Evolutionary conservation across 176 grass and related monocot species (phyloP).

Genomic region (Cenchrus purpureus): DNA sequence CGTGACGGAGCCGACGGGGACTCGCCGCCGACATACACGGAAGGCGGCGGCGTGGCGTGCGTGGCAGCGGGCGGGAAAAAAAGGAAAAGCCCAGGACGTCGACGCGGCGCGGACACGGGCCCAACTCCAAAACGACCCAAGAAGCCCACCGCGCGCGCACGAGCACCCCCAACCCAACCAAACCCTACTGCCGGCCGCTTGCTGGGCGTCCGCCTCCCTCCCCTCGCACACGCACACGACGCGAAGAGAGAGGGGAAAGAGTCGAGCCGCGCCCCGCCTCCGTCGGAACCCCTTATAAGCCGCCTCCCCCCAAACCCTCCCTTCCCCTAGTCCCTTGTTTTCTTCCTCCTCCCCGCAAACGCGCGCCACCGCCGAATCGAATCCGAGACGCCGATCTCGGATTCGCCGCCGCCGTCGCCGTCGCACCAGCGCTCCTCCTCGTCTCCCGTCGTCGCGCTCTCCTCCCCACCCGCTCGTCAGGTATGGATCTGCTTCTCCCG

Average conservation of each 20-base stretch:
- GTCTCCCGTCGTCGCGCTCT: neutral
- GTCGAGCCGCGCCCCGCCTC: conserved; percentile 53
- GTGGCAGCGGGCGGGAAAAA: neutral
- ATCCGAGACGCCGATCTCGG: conserved; percentile 59
- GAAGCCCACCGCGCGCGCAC: neutral
- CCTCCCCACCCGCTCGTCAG: neutral
- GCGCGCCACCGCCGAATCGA: conserved; percentile 2
- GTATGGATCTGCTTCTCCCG: conserved; percentile 10
- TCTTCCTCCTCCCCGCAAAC: neutral
- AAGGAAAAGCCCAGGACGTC: neutral
- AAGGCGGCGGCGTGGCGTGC: no score
- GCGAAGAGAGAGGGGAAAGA: neutral
- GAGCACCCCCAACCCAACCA: neutral
- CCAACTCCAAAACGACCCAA: neutral
- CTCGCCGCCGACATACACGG: no score
- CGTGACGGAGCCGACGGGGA: no score
- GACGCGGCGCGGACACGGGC: neutral
- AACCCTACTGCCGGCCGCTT: conserved; percentile 13
- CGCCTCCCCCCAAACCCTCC: conserved; percentile 30
- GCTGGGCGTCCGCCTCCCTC: no score
- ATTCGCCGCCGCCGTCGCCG: neutral
- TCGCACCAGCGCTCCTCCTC: neutral
- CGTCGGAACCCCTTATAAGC: conserved; percentile 53
- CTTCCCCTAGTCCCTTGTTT: neutral
- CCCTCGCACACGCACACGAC: neutral